These are phyloP conservation scores for Rhododendron vialii DNA, from an alignment of 148 eudicot genomes.

Conservation along the genomic window DNA sequence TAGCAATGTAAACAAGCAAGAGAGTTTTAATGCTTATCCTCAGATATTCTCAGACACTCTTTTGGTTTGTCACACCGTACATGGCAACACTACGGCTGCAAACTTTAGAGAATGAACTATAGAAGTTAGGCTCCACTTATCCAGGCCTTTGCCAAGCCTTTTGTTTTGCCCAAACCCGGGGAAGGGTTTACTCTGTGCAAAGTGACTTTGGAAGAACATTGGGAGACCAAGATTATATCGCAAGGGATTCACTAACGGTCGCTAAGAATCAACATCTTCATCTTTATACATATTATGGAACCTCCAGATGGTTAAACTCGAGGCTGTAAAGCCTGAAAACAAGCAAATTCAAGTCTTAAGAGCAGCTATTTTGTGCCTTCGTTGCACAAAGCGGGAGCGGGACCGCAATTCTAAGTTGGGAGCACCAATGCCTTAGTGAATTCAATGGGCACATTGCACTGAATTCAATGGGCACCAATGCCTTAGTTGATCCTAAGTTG, in stretches of 20 bases:
- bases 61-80: neutral
- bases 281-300: neutral
- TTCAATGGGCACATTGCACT: too few species aligned
- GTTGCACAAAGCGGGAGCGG: too few species aligned
- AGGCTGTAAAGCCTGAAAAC: neutral
- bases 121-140: neutral
- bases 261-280: neutral
- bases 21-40: neutral
- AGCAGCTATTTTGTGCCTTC: neutral
- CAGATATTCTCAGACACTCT: neutral
- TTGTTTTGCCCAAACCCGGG: neutral
- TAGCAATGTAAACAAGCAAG: neutral
- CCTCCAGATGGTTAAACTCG: neutral
- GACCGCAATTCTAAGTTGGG: too few species aligned
- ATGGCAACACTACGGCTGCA: neutral
- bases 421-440: too few species aligned
- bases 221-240: neutral
- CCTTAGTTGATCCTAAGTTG: too few species aligned
- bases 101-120: neutral
- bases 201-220: neutral
- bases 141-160: neutral
- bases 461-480: too few species aligned
- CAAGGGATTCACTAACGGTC: neutral
- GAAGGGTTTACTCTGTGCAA: too few species aligned
- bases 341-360: neutral